A percentile compares a stretch with the other conserved stretches of the same genome.
phyloP scores from a whole-genome alignment of 106 monocot genomes.

The Ottelia alismoides region DNA sequence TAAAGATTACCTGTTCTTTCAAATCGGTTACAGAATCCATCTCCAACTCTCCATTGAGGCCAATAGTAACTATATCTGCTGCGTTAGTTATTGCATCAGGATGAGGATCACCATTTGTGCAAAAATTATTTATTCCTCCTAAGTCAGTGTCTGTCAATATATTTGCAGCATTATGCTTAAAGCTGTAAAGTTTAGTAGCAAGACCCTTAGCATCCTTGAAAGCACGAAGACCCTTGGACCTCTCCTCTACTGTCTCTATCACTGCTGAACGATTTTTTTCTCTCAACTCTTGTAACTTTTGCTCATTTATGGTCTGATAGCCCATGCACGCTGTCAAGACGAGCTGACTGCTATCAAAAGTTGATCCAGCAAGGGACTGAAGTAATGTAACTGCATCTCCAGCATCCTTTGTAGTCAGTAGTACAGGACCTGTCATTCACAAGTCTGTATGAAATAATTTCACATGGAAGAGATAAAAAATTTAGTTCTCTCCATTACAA shows the following conservation, averaged over 20 bases:
- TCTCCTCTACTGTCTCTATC: conserved; percentile 63
- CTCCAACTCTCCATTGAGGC: conserved; percentile 29
- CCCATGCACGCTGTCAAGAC: conserved; percentile 96
- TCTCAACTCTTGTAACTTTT: conserved; percentile 46
- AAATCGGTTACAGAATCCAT: conserved; percentile 60
- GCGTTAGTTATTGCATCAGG: conserved; percentile 12
- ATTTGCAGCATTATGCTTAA: conserved; percentile 64
- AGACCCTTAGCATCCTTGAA: conserved; percentile 66
- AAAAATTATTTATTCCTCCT: conserved; percentile 16
- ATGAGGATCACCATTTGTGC: conserved; percentile 25
- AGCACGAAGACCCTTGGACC: conserved; percentile 41
- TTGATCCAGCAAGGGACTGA: conserved; percentile 90
- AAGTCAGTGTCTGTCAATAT: conserved; percentile 27
- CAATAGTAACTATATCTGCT: conserved; percentile 30
- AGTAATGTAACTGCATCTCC: conserved; percentile 92
- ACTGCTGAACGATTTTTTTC: conserved; percentile 60
- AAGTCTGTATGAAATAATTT: too few species aligned
- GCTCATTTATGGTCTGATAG: conserved; percentile 66
- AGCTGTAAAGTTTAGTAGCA: conserved; percentile 83
- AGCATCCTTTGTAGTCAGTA: conserved; percentile 88
- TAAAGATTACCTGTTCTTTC: conserved; percentile 92
- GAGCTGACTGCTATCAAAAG: conserved; percentile 94
- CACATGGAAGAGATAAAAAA: too few species aligned
- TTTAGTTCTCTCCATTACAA: too few species aligned
- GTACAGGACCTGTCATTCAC: conserved; percentile 79